These are phyloP conservation scores for Cunninghamia lanceolata DNA, from an alignment of 75 land plant species.

Conservation along the genomic window DNA sequence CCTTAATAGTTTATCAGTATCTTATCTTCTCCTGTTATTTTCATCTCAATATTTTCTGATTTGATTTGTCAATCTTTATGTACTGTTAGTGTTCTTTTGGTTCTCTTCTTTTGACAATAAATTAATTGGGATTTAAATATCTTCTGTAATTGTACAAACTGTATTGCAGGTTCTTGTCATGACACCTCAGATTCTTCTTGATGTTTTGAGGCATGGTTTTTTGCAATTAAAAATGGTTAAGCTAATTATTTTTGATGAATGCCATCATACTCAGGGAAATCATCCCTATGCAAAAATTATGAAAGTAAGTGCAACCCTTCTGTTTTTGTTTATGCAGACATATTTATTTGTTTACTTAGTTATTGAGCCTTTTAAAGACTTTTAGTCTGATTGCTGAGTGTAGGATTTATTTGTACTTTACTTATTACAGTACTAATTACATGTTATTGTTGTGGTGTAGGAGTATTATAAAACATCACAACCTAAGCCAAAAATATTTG, in stretches of 20 bases:
- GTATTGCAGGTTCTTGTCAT: slow-evolving; percentile 83
- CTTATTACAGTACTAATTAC: neutral
- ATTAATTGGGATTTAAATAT: neutral
- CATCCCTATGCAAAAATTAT: slow-evolving; percentile 89
- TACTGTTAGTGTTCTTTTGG: neutral
- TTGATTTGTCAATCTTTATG: no score
- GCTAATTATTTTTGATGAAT: slow-evolving; percentile 83
- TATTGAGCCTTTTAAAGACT: neutral
- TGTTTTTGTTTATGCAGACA: neutral
- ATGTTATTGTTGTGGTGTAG: slow-evolving; percentile 24
- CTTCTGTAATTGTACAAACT: neutral
- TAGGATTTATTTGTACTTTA: neutral
- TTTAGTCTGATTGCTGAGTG: neutral
- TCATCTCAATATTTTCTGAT: no score
- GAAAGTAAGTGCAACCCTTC: slow-evolving; percentile 52
- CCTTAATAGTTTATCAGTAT: no score
- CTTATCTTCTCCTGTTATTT: no score
- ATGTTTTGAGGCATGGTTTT: slow-evolving; percentile 72
- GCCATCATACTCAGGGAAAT: slow-evolving; percentile 82
- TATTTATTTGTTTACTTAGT: neutral
- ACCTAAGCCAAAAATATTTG: slow-evolving; percentile 58
- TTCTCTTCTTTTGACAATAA: neutral
- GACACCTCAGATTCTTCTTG: slow-evolving; percentile 85
- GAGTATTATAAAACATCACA: slow-evolving; percentile 53
- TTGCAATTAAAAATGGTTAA: slow-evolving; percentile 51